Evolutionary conservation across 306 rosid genomes (phyloP).

Genomic region (Coriaria nepalensis): DNA sequence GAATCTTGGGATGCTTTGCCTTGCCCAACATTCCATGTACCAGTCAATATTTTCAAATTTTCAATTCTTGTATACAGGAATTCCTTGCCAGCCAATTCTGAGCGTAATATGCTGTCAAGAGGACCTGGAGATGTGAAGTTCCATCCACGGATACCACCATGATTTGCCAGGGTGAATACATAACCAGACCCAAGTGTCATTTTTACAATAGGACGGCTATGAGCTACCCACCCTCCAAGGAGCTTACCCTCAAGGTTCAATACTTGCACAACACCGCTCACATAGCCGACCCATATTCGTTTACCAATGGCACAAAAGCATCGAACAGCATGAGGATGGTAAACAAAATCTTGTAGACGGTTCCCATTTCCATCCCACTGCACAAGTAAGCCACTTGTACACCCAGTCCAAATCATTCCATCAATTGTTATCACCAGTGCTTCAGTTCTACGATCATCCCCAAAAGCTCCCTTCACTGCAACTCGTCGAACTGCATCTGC

Average conservation of each 20-base stretch:
- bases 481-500: slow-evolving; percentile 97
- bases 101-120: slow-evolving; percentile 51
- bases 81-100: slow-evolving; percentile 79
- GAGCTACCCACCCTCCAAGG: slow-evolving; percentile 79
- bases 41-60: slow-evolving; percentile 60
- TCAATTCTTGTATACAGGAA: slow-evolving; percentile 69
- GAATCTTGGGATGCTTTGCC: slow-evolving; percentile 91
- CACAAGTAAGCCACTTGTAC: slow-evolving; percentile 74
- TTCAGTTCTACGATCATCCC: slow-evolving; percentile 86
- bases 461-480: slow-evolving; percentile 77
- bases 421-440: slow-evolving; percentile 59
- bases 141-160: slow-evolving; percentile 97
- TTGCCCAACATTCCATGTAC: slow-evolving; percentile 99
- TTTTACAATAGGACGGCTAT: slow-evolving; percentile 58
- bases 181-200: slow-evolving; percentile 64
- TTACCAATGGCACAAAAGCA: slow-evolving; percentile 73
- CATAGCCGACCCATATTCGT: slow-evolving; percentile 85
- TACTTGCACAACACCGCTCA: slow-evolving; percentile 57
- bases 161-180: slow-evolving; percentile 69
- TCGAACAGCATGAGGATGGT: slow-evolving; percentile 67
- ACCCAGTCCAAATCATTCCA: slow-evolving; percentile 88
- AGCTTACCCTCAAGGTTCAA: slow-evolving; percentile 75
- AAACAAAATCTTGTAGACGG: slow-evolving; percentile 57
- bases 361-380: slow-evolving; percentile 92
- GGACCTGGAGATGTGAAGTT: slow-evolving; percentile 77